A percentile compares a stretch with the other conserved stretches of the same genome.
Evolutionary conservation across 805 yeast species (phyloP).

Genomic region (Yarrowia sp.): DNA sequence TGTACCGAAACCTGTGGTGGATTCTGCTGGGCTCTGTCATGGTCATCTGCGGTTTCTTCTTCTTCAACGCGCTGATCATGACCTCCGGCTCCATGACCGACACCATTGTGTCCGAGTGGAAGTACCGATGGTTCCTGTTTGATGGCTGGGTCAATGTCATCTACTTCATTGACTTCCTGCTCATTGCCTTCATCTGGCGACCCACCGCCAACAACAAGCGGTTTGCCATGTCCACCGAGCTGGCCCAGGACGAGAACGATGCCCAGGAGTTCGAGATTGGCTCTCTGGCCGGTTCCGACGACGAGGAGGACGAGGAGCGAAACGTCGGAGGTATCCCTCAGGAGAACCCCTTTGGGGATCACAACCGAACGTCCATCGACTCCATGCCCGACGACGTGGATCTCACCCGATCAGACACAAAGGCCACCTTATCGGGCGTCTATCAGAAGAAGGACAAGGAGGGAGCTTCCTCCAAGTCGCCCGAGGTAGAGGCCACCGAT

Average conservation of each 20-base stretch:
- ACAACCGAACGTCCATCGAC: conserved; percentile 19
- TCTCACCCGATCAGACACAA: conserved; percentile 31
- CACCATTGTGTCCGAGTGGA: conserved; percentile 88
- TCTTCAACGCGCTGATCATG: conserved; percentile 70
- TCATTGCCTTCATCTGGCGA: conserved; percentile 92
- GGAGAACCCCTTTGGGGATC: conserved; percentile 38
- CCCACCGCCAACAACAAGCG: conserved; percentile 95
- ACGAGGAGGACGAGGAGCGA: conserved; percentile 51
- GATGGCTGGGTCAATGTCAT: conserved; percentile 96
- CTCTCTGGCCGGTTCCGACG: conserved; percentile 55
- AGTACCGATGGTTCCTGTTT: conserved; percentile 81
- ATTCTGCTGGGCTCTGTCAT: conserved; percentile 72
- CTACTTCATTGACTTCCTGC: conserved; percentile 81
- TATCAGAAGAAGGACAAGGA: conserved; percentile 36
- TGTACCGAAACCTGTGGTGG: conserved; percentile 81
- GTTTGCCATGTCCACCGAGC: conserved; percentile 91
- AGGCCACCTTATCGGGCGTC: conserved; percentile 28
- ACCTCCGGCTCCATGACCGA: conserved; percentile 77
- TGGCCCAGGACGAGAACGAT: conserved; percentile 73
- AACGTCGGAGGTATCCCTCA: conserved; percentile 22
- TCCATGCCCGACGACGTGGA: conserved; percentile 30
- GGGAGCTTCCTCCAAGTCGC: conserved; percentile 23
- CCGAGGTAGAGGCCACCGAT: conserved; percentile 19
- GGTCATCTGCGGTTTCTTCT: conserved; percentile 71
- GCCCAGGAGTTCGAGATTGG: conserved; percentile 72